Evolutionary conservation across 768 basidiomycete genomes (phyloP), one percentile per base, ranked within the genome.

Genomic region (Leucogyrophana mollusca): DNA sequence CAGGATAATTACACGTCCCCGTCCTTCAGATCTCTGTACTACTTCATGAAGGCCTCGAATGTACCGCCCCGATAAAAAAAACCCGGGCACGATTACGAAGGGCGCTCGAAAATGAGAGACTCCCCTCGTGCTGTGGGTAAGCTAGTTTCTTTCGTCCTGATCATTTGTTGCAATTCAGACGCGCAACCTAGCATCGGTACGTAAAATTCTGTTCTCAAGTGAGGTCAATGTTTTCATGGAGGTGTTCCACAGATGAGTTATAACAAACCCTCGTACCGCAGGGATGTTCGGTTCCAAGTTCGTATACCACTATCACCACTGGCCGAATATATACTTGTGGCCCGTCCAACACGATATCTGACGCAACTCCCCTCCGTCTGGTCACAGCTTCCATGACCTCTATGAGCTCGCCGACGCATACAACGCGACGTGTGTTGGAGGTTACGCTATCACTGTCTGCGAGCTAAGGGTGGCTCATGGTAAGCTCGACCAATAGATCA

Each of bases 381-480:
- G 68, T n/a, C 62, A 59, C 9, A 42, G 51, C 9, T 65, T 55
- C 22, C 53, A 62, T 30, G 56, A 66, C 18, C 50, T 65, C 1
- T 69, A 70, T 47, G 54, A 52, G 18, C 71, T 65, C 46, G 69
- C 68, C 2, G 69, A 71, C 27, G 39, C 34, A 25, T 49, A 68
- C 25, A 69, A 70, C 45, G 56, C 67, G 13, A 73, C 70, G 0
- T 47, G 64, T 20, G 54, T 70, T 24, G 69, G 64, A 25, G 71
- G 69, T 10, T 64, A 64, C 44, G 48, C 59, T 40, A 51, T 61
- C 50, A 65, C 67, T 9, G 62, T 73, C 18, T 5, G 58, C 64
- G 35, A 59, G 58, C 4, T 72, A 71, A 0, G 73, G 73, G 22
- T 74, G 62, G 41, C n/a, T n/a, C n/a, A n/a, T n/a, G n/a, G n/a